Evolutionary conservation across 108 stramenopile species (phyloP).

Genomic region (Nannochloropsis gaditana): DNA sequence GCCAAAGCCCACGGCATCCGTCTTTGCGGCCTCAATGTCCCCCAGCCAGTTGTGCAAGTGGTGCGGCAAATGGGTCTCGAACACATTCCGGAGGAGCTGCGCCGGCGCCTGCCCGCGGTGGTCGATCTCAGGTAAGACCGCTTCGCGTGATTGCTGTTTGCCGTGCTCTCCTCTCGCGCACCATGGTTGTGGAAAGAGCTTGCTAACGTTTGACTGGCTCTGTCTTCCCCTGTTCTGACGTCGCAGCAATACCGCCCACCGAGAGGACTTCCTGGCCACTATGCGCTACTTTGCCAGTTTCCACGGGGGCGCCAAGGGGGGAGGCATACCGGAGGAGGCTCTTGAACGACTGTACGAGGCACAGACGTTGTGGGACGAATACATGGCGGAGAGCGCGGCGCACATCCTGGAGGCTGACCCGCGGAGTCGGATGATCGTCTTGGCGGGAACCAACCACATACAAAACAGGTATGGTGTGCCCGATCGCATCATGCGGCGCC

Average conservation of each 20-base stretch:
- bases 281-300: slow-evolving; percentile 6
- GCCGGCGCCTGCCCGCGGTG: background rate
- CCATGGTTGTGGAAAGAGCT: background rate
- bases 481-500: background rate
- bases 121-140: background rate
- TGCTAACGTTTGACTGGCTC: background rate
- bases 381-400: slow-evolving; percentile 54
- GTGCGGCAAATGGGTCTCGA: background rate
- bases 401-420: background rate
- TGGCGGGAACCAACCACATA: slow-evolving; percentile 44
- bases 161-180: background rate
- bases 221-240: background rate
- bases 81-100: background rate
- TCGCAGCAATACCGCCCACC: background rate
- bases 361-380: slow-evolving; percentile 57
- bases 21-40: slow-evolving; percentile 52
- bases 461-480: slow-evolving; percentile 23
- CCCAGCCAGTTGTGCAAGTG: slow-evolving; percentile 34
- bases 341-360: slow-evolving; percentile 50
- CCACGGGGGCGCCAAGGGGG: slow-evolving; percentile 26
- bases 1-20: slow-evolving; percentile 48
- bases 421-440: slow-evolving; percentile 40
- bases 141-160: too few relatives aligned
- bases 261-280: background rate
- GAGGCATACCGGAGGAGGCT: background rate